These are phyloP conservation scores for Hammondia hammondi DNA, from an alignment of 169 alveolate genomes.

Conservation along the genomic window DNA sequence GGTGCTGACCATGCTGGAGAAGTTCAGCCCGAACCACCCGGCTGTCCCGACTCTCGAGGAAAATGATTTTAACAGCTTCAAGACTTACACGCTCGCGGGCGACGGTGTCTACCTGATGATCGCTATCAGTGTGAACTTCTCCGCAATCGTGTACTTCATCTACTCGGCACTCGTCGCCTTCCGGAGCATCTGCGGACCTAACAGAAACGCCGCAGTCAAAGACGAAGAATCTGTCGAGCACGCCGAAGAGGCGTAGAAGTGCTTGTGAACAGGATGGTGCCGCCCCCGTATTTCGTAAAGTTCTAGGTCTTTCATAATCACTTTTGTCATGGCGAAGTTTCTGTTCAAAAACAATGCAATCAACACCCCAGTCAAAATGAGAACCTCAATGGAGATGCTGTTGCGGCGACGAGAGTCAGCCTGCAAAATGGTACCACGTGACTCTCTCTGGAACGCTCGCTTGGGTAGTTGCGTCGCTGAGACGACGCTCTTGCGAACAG, in stretches of 20 bases:
- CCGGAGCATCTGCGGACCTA: not conserved
- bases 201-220: not conserved
- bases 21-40: not conserved
- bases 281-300: not conserved
- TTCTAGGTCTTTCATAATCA: not conserved
- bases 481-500: too few relatives aligned
- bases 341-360: not conserved
- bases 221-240: not conserved
- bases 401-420: too few relatives aligned
- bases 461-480: too few relatives aligned
- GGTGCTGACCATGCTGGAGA: not conserved
- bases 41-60: not conserved
- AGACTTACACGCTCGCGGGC: not conserved
- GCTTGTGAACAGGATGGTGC: not conserved
- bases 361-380: too few relatives aligned
- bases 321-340: not conserved
- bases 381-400: too few relatives aligned
- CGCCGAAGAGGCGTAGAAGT: not conserved
- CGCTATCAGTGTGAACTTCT: not conserved
- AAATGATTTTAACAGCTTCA: not conserved
- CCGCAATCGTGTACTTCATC: not conserved
- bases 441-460: too few relatives aligned
- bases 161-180: not conserved
- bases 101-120: not conserved
- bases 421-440: too few relatives aligned